phyloP scores from a whole-genome alignment of 2,329 filamentous ascomycete species.

The Rhytidhysteron rufulum region DNA sequence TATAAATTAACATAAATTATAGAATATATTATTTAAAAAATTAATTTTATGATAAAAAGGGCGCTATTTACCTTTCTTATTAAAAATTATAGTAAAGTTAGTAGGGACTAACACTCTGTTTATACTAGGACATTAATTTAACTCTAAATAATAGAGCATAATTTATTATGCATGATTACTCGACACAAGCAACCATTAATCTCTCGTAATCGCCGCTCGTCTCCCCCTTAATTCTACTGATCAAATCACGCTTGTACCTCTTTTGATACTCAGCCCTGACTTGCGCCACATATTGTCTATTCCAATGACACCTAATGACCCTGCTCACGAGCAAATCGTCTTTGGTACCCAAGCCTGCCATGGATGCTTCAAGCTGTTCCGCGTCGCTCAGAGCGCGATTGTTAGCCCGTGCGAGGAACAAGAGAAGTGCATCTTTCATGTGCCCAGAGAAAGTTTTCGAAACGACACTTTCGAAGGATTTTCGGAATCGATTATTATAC shows the following conservation, averaged over 20 bases:
- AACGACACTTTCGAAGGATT: slow-evolving; percentile 68
- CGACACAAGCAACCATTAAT: slow-evolving; percentile 65
- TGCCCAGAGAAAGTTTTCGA: slow-evolving; percentile 84
- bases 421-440: slow-evolving; percentile 80
- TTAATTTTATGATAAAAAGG: too few species aligned
- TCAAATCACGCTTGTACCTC: slow-evolving; percentile 64
- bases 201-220: slow-evolving; percentile 79
- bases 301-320: slow-evolving; percentile 82
- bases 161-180: slow-evolving; percentile 13
- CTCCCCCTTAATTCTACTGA: slow-evolving; percentile 70
- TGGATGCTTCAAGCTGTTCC: slow-evolving; percentile 74
- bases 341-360: slow-evolving; percentile 84
- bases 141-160: too few species aligned
- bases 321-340: slow-evolving; percentile 73
- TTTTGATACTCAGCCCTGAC: slow-evolving; percentile 76
- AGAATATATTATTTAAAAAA: too few species aligned
- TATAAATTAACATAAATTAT: too few species aligned
- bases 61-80: too few species aligned
- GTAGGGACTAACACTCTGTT: too few species aligned
- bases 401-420: slow-evolving; percentile 70
- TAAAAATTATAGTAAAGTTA: too few species aligned
- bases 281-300: slow-evolving; percentile 67
- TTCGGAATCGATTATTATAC: slow-evolving; percentile 70
- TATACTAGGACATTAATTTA: too few species aligned
- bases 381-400: slow-evolving; percentile 86